Evolutionary conservation across 257 asterid species (phyloP).

Genomic region (Penstemon eatonii): DNA sequence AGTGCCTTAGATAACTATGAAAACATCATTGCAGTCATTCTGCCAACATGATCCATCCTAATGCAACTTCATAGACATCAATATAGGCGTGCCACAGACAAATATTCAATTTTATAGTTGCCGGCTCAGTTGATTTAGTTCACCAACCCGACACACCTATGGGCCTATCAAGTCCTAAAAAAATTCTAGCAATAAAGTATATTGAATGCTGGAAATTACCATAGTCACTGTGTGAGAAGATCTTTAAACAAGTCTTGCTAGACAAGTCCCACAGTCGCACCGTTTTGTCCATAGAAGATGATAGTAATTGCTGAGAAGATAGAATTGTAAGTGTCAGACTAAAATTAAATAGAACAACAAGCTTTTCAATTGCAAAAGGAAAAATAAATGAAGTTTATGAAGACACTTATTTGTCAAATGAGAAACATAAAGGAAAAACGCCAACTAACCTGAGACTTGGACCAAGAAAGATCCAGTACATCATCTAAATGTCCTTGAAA

Average conservation of each 20-base stretch:
- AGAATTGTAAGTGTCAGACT: conserved; percentile 21
- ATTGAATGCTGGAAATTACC: conserved; percentile 51
- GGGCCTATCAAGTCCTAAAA: conserved; percentile 8
- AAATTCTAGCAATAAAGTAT: conserved; percentile 22
- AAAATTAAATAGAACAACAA: conserved; percentile 24
- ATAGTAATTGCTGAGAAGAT: conserved; percentile 70
- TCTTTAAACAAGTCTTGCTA: conserved; percentile 78
- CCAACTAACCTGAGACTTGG: conserved; percentile 88
- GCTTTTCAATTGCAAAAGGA: conserved; percentile 2
- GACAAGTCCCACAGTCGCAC: conserved; percentile 95
- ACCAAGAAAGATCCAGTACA: conserved; percentile 96
- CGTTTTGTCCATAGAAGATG: conserved; percentile 98
- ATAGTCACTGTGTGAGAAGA: conserved; percentile 91
- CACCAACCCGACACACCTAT: neutral
- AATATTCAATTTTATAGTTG: neutral
- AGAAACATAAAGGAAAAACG: conserved; percentile 19
- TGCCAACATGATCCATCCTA: conserved; percentile 17
- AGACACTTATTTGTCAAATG: conserved; percentile 13
- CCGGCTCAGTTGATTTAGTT: neutral
- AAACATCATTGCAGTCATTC: neutral
- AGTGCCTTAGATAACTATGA: neutral
- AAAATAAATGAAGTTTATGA: conserved; percentile 1
- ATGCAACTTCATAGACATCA: conserved; percentile 1
- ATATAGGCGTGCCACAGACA: neutral
- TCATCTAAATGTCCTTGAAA: conserved; percentile 84